These are phyloP conservation scores for Phialophora chinensis DNA, from an alignment of 2,329 filamentous ascomycete species.

Conservation along the genomic window DNA sequence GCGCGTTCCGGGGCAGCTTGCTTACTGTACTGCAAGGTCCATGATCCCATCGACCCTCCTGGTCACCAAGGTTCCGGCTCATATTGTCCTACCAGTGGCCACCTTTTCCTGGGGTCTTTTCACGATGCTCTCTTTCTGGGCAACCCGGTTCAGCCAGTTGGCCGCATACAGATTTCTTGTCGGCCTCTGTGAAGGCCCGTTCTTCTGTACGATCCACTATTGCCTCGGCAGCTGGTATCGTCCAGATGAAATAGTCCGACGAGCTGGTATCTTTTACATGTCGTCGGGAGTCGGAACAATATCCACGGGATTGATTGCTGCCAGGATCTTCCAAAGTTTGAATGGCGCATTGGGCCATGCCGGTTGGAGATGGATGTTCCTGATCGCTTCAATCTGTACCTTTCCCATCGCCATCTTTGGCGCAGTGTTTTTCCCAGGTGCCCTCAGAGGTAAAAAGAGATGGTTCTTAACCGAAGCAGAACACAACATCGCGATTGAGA, in stretches of 20 bases:
- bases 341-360: too few relatives aligned
- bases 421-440: too few relatives aligned
- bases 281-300: slow-evolving; percentile 38
- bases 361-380: too few relatives aligned
- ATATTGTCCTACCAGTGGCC: slow-evolving; percentile 33
- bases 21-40: slow-evolving; percentile 7
- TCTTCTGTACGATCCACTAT: slow-evolving; percentile 42
- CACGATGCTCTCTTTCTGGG: slow-evolving; percentile 40
- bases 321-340: too few relatives aligned
- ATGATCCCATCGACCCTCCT: slow-evolving; percentile 22
- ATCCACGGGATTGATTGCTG: too few relatives aligned
- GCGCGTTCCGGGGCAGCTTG: background rate
- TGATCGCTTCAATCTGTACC: too few relatives aligned
- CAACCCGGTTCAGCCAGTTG: slow-evolving; percentile 22
- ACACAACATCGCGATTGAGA: slow-evolving; percentile 6
- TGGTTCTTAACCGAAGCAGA: slow-evolving; percentile 20
- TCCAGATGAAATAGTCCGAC: slow-evolving; percentile 45
- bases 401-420: too few relatives aligned
- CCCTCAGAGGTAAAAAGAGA: slow-evolving; percentile 2
- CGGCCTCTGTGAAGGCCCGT: slow-evolving; percentile 31
- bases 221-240: slow-evolving; percentile 39
- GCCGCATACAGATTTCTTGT: slow-evolving; percentile 30
- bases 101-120: slow-evolving; percentile 44
- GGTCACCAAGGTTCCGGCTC: slow-evolving; percentile 11
- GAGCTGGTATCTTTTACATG: slow-evolving; percentile 47